phyloP scores from a whole-genome alignment of 2,329 filamentous ascomycete genomes.

The Ceratocystis ficicola region DNA sequence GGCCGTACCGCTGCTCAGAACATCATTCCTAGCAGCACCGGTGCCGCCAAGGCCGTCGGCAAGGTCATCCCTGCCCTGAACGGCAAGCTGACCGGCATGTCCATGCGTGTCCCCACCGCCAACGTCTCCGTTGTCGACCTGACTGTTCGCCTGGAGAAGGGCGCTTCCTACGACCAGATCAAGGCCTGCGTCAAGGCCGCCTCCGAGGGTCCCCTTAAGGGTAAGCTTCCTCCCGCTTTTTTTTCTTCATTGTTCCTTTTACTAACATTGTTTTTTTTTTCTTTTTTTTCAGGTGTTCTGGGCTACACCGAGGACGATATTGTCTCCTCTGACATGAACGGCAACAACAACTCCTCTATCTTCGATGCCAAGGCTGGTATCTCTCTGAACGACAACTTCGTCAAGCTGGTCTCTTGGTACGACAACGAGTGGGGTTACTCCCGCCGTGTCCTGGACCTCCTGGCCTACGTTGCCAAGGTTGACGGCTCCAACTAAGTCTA shows the following conservation, averaged over 20 bases:
- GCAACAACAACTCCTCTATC: slow-evolving; percentile 88
- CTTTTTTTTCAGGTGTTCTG: slow-evolving; percentile 53
- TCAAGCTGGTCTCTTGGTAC: slow-evolving; percentile 98
- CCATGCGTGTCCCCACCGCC: slow-evolving; percentile 95
- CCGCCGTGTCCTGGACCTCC: slow-evolving; percentile 79
- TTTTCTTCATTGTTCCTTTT: not conserved
- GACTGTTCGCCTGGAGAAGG: slow-evolving; percentile 88
- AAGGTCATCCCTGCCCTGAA: slow-evolving; percentile 98
- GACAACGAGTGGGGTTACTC: slow-evolving; percentile 99
- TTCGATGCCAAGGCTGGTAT: slow-evolving; percentile 99
- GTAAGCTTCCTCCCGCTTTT: slow-evolving; percentile 37
- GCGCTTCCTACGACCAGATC: slow-evolving; percentile 78
- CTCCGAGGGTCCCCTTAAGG: slow-evolving; percentile 72
- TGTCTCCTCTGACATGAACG: slow-evolving; percentile 87
- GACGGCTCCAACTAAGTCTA: slow-evolving; percentile 44
- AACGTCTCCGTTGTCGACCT: slow-evolving; percentile 99
- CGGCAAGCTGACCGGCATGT: slow-evolving; percentile 99
- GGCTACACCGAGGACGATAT: slow-evolving; percentile 95
- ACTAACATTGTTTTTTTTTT: slow-evolving; percentile 20
- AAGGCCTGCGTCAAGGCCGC: slow-evolving; percentile 84
- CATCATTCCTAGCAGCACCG: slow-evolving; percentile 98
- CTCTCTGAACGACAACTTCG: slow-evolving; percentile 93
- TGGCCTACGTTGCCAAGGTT: slow-evolving; percentile 67
- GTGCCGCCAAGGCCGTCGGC: slow-evolving; percentile 99
- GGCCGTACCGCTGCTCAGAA: slow-evolving; percentile 97